These are phyloP conservation scores for Cryphonectria naterciae DNA, from an alignment of 2,329 filamentous ascomycete genomes.

Conservation along the genomic window DNA sequence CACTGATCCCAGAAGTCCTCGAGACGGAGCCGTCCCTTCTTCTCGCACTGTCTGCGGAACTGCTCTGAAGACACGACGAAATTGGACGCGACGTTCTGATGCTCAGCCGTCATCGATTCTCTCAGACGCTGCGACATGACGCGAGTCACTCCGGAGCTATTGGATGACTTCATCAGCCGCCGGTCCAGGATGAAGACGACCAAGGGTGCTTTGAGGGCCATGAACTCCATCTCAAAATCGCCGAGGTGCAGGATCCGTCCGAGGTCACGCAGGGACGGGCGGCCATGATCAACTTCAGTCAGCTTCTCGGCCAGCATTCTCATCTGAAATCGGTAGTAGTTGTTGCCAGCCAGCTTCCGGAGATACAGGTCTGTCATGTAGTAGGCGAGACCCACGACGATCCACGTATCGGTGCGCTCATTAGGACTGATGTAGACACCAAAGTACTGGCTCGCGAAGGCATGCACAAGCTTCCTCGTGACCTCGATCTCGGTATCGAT, in stretches of 20 bases:
- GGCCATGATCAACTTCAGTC: slow-evolving; percentile 77
- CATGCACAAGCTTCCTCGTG: slow-evolving; percentile 79
- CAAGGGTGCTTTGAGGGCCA: slow-evolving; percentile 86
- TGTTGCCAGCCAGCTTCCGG: slow-evolving; percentile 88
- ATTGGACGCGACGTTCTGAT: slow-evolving; percentile 28
- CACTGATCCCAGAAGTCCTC: slow-evolving; percentile 94
- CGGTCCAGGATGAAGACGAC: slow-evolving; percentile 94
- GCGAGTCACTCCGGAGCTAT: slow-evolving; percentile 79
- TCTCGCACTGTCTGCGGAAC: slow-evolving; percentile 85
- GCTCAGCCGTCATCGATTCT: slow-evolving; percentile 70
- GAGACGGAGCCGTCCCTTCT: slow-evolving; percentile 81
- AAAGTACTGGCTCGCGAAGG: slow-evolving; percentile 90
- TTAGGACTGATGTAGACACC: slow-evolving; percentile 91
- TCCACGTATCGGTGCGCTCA: slow-evolving; percentile 81
- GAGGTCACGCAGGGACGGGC: slow-evolving; percentile 81
- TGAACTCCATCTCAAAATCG: slow-evolving; percentile 84
- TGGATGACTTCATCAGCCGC: slow-evolving; percentile 84
- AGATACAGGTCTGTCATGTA: slow-evolving; percentile 96
- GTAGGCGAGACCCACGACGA: slow-evolving; percentile 85
- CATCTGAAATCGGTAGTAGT: slow-evolving; percentile 89
- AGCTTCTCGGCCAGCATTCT: slow-evolving; percentile 83
- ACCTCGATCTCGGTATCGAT: slow-evolving; percentile 84
- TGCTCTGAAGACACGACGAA: slow-evolving; percentile 69
- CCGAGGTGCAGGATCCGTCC: slow-evolving; percentile 80
- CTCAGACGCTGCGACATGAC: slow-evolving; percentile 86